Conservation (phyloP, 768 basidiomycete species). For the Lanmaoa rubissima region DNA sequence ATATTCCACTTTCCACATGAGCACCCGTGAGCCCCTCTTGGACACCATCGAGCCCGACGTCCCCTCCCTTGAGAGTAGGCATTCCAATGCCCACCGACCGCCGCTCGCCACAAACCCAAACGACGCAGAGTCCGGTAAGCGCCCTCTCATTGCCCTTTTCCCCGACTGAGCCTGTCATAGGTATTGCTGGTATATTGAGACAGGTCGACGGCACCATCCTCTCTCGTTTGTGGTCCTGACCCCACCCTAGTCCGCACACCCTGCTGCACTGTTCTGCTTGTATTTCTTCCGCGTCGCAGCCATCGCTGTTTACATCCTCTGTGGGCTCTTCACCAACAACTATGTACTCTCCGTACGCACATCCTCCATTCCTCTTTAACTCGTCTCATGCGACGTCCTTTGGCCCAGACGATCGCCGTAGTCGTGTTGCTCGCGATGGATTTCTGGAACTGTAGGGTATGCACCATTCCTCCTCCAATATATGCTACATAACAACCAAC, state of each 20-base stretch:
- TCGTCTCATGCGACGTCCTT: neutral
- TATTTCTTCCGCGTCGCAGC: slow-evolving; percentile 87
- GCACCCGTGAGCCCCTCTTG: slow-evolving; percentile 60
- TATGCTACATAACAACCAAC: slow-evolving; percentile 1
- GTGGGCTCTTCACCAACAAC: slow-evolving; percentile 83
- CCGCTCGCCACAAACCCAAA: slow-evolving; percentile 55
- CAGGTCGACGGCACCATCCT: slow-evolving; percentile 47
- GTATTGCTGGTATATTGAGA: slow-evolving; percentile 71
- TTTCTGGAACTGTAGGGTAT: slow-evolving; percentile 95
- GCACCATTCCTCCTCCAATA: slow-evolving; percentile 16
- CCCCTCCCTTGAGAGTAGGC: slow-evolving; percentile 39
- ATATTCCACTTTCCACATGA: slow-evolving; percentile 39
- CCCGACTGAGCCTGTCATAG: slow-evolving; percentile 33
- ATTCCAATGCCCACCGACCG: slow-evolving; percentile 28
- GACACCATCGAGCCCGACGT: slow-evolving; percentile 89
- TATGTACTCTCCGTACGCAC: slow-evolving; percentile 87
- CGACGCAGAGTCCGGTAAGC: slow-evolving; percentile 75
- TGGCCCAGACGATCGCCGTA: slow-evolving; percentile 74
- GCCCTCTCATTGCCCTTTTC: neutral
- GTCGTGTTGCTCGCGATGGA: slow-evolving; percentile 95
- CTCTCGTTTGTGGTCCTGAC: slow-evolving; percentile 14
- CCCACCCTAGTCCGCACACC: slow-evolving; percentile 67
- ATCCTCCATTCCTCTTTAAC: neutral
- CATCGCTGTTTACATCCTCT: slow-evolving; percentile 91
- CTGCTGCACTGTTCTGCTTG: slow-evolving; percentile 80